Evolutionary conservation across 108 stramenopile species (phyloP).

Genomic region (Fragilaria crotonensis): DNA sequence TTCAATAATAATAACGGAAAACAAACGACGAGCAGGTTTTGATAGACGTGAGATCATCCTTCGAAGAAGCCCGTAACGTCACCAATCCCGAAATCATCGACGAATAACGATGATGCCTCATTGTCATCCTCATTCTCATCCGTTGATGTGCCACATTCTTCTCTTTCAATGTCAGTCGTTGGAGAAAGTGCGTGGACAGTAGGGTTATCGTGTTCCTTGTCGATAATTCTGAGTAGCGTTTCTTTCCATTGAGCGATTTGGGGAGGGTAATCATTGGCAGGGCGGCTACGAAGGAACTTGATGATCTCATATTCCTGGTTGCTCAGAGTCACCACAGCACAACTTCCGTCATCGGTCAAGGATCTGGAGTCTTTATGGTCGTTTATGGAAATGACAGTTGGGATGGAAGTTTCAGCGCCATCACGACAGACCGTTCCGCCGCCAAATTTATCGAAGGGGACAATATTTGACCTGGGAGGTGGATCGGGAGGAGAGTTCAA

Average conservation of each 20-base stretch:
- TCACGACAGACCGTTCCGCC: neutral
- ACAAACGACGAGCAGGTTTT: too few relatives aligned
- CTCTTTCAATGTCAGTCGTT: too few relatives aligned
- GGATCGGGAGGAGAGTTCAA: neutral
- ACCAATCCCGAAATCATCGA: too few relatives aligned
- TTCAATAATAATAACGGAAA: too few relatives aligned
- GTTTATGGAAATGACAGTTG: neutral
- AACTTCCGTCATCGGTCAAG: neutral
- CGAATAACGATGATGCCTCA: too few relatives aligned
- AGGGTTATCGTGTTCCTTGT: neutral
- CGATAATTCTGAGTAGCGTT: neutral
- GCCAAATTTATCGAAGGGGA: neutral
- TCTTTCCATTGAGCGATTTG: neutral
- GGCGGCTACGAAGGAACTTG: neutral
- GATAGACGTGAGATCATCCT: too few relatives aligned
- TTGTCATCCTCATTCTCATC: too few relatives aligned
- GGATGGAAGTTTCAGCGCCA: neutral
- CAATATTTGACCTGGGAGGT: neutral
- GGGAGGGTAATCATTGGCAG: neutral
- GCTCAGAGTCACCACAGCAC: neutral
- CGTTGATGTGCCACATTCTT: too few relatives aligned
- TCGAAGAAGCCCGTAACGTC: too few relatives aligned
- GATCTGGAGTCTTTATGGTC: neutral
- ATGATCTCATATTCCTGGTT: neutral
- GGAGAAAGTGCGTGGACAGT: too few relatives aligned